Evolutionary conservation across 768 basidiomycete species (phyloP), one percentile per base, ranked within the genome.

Genomic region (Suillus clintonianus): DNA sequence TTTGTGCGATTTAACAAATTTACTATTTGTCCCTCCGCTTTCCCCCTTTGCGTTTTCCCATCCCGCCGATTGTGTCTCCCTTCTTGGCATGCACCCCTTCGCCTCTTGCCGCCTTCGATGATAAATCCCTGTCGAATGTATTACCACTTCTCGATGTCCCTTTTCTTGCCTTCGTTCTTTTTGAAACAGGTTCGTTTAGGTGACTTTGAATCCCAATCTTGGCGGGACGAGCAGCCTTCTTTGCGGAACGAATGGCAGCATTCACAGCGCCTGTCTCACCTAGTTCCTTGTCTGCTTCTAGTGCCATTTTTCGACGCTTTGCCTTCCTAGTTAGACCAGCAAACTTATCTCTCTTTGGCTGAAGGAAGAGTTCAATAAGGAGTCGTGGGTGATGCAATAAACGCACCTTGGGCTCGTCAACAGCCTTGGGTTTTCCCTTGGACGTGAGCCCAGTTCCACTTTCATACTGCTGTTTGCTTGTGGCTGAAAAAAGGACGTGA

Each of bases 261-360:
- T 84, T 82, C 51, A 91, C 77, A 10, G 83, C 79, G 27, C 80
- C 82, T 39, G 74, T 78, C 61, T 88, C 86, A 17, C 83, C 85
- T 5, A 78, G 62, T 61, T 88, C 87, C 58, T 86, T 85, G 66
- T 96, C 94, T 66, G 89, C 88, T 72, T 95, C 92, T 75, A 86
- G 81, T 8, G 90, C 89, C 79, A 96, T 81, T 78, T 95, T 97
- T 70, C 95, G 84, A 63, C 97, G 84, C 74, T 97, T 98, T 58
- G 84, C 87, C 71, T 84, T 89, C 64, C 97, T 87, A n/a, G 95
- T 90, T 13, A 98, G 83, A 11, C 95, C 96, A 8, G 91, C 82
- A 64, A 87, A 85, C 67, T 89, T 90, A 69, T 92, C 90, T 67
- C 91, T 83, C 74, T 90, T 91, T 19, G 87, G 87, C 90, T 92